Base-by-base conservation (phyloP, 2,329 filamentous ascomycete genomes). In the Diaporthe aspalathi region DNA sequence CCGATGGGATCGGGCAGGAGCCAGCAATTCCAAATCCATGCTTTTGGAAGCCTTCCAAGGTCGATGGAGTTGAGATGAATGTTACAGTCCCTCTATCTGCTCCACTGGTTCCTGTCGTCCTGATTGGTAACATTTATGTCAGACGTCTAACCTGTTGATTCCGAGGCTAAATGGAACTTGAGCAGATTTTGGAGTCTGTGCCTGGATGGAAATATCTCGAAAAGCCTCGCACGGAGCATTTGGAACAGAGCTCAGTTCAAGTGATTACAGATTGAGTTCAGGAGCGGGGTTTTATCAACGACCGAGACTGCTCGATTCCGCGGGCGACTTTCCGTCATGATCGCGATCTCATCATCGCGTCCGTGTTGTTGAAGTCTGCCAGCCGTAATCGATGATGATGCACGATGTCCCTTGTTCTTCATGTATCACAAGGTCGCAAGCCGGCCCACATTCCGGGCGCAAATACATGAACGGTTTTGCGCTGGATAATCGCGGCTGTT, bases 21-120 rank as follows among this genome's bases (percentile, higher is more conserved):
- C 40, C 12, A n/a, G 29, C 14, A n/a, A 50, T 65, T 49, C 27
- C 20, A 24, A 24, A 35, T 49, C 12, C 43, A 49, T 35, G 35
- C 20, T n/a, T 50, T 65, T n/a, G 22, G 2, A 49, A 17, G 14
- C n/a, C n/a, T n/a, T n/a, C n/a, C n/a, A n/a, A n/a, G n/a, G n/a
- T 62, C 20, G 17, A 63, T 47, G 57, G 20, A 38, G 1, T 50
- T 14, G 1, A 50, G 60, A 50, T 65, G n/a, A 50, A 38, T 65
- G 20, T 38, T 14, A 65, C 43, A 50, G 45, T 50, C 45, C 22
- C 14, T 38, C 38, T 17, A 20, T 8, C 11, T 24, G 16, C 38
- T 29, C 38, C 56, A 60, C 38, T 60, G 22, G 56, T 60, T 60
- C 60, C n/a, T 65, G 20, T 49, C 8, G 43, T 65, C 60, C n/a